Evolutionary conservation across 306 rosid species (phyloP), one percentile per base, ranked within the genome.

Genomic region (Prunus padus): DNA sequence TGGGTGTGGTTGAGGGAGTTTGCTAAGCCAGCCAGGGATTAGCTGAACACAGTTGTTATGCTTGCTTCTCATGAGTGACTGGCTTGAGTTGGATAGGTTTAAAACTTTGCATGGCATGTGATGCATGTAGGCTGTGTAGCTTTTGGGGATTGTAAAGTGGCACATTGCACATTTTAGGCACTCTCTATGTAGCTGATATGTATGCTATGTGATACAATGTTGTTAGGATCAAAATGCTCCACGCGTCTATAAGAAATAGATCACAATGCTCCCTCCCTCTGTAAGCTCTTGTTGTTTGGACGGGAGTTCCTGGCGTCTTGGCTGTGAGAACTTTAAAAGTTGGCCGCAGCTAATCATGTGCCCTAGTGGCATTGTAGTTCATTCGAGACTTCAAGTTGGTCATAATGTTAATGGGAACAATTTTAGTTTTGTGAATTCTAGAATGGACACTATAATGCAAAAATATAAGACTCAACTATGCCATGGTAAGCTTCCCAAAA

Each of bases 141-240:
- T 71, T 50, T 30, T 2, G 75, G 75, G 57, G 3, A n/a, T 33
- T 50, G 64, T n/a, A 51, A 45, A 52, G 46, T n/a, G 13, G 75
- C 49, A 52, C 33, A 12, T 11, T 15, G 23, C 44, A 25, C 42
- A 28, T 50, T 37, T 70, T 3, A 13, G n/a, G 62, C 46, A 30
- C 46, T 50, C 13, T 49, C 22, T 22, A 5, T 47, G 30, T 19
- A 47, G 55, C 42, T 25, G 42, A 57, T n/a, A 54, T n/a, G n/a
- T n/a, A 54, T 57, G 30, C 7, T 11, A 25, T 22, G 33, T 23
- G 31, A 23, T 57, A 25, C 28, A 23, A 25, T 55, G 5, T 23
- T 23, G 4, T 30, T 28, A 26, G 66, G 66, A 61, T 61, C 44
- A 26, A 26, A 26, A 61, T 60, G 65, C 65, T 59, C 33, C 18